Percentiles rank a stretch among this genome's conserved stretches.
These are phyloP conservation scores for Chaetomiaceae sp. DNA, from an alignment of 2,329 filamentous ascomycete genomes.

Conservation along the genomic window DNA sequence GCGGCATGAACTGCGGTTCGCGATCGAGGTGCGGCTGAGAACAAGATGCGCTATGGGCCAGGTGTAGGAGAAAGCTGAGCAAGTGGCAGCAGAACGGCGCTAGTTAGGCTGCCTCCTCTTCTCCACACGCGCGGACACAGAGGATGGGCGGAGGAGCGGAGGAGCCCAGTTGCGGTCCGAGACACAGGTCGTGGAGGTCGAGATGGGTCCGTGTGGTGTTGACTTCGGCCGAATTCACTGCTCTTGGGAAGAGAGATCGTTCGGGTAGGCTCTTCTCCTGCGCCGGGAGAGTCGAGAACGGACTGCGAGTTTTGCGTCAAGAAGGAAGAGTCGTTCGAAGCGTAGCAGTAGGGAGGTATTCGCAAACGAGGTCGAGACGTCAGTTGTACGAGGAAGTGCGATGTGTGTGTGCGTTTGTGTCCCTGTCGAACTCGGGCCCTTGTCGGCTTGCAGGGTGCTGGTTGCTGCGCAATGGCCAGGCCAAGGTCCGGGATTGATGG, in stretches of 20 bases:
- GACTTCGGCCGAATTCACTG: no score
- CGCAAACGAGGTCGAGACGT: conserved; percentile 8
- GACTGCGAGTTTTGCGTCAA: no score
- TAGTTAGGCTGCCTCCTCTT: neutral
- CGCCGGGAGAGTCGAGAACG: no score
- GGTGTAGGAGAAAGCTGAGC: no score
- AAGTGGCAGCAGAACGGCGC: neutral
- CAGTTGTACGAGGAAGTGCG: conserved; percentile 10
- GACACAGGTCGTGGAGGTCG: neutral
- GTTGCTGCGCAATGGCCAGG: conserved; percentile 17
- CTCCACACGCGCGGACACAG: neutral
- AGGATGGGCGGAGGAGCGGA: neutral
- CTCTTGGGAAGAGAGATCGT: no score
- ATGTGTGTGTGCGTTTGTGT: neutral
- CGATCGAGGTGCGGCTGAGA: neutral
- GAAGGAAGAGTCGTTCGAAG: no score
- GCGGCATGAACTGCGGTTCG: conserved; percentile 10
- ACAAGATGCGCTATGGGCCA: no score
- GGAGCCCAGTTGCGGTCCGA: neutral
- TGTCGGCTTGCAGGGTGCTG: conserved; percentile 4
- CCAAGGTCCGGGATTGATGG: no score
- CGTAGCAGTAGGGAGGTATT: no score
- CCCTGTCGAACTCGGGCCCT: neutral
- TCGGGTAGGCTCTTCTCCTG: no score
- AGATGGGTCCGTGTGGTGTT: neutral